A percentile compares a stretch with the other conserved stretches of the same genome.
Evolutionary conservation across 148 eudicot genomes (phyloP).

Genomic region (Rheum nobile): DNA sequence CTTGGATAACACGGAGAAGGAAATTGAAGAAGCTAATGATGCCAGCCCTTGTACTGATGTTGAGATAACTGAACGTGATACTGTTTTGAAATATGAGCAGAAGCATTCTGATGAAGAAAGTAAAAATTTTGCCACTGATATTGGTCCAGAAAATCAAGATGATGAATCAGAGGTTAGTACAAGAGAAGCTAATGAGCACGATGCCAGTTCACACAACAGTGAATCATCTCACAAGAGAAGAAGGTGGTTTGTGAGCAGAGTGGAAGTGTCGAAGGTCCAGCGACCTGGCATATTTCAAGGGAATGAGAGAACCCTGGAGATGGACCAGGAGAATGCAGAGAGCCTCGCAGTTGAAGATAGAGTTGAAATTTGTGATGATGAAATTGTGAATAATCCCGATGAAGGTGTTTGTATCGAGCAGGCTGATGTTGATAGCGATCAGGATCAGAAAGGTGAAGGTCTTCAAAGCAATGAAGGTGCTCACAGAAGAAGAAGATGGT

Average conservation of each 20-base stretch:
- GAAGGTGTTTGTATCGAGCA: constrained; percentile 3
- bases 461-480: constrained; percentile 19
- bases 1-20: constrained; percentile 15
- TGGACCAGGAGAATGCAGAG: constrained; percentile 15
- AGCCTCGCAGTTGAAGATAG: neutral
- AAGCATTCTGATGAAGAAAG: constrained; percentile 17
- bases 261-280: constrained; percentile 11
- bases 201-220: neutral
- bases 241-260: constrained; percentile 15
- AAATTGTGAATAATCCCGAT: constrained; percentile 10
- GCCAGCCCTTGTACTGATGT: constrained; percentile 12
- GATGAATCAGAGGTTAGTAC: neutral
- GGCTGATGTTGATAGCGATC: constrained; percentile 3
- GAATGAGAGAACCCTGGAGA: constrained; percentile 18
- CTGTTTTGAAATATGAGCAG: constrained; percentile 18
- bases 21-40: constrained; percentile 10
- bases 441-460: constrained; percentile 14
- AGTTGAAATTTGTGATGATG: constrained; percentile 8
- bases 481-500: constrained; percentile 35
- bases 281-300: constrained; percentile 14
- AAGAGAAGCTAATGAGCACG: neutral
- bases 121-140: constrained; percentile 20
- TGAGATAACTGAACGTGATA: constrained; percentile 13
- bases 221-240: constrained; percentile 17
- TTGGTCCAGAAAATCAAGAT: constrained; percentile 18